Evolutionary conservation across 2,329 filamentous ascomycete genomes (phyloP).

Genomic region (Kalaharituber pfeilii): DNA sequence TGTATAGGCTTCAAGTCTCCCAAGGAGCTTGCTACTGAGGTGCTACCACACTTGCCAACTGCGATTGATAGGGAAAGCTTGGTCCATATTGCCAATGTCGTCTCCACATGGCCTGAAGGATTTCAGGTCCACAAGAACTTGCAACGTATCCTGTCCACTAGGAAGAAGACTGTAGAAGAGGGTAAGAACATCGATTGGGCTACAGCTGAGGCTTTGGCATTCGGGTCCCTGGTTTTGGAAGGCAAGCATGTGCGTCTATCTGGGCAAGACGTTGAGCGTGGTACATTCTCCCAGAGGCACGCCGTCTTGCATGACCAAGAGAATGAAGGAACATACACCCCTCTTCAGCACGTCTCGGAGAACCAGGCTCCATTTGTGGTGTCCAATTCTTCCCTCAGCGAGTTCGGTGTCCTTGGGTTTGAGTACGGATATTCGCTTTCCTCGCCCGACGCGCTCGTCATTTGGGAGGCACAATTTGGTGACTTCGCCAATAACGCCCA

Average conservation of each 20-base stretch:
- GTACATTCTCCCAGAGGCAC: constrained; percentile 96
- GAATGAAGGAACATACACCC: constrained; percentile 80
- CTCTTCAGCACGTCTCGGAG: constrained; percentile 71
- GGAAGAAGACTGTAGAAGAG: constrained; percentile 81
- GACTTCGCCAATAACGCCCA: constrained; percentile 99
- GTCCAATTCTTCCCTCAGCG: constrained; percentile 76
- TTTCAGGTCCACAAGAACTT: constrained; percentile 89
- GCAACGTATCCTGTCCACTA: constrained; percentile 80
- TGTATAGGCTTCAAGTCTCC: constrained; percentile 70
- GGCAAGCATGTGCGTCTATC: constrained; percentile 96
- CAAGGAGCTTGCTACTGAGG: constrained; percentile 88
- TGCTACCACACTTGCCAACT: constrained; percentile 80
- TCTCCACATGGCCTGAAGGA: constrained; percentile 61
- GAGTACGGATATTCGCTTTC: constrained; percentile 97
- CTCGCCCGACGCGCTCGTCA: constrained; percentile 88
- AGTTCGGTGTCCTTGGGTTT: constrained; percentile 71
- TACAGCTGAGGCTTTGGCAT: constrained; percentile 87
- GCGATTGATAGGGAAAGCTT: constrained; percentile 56
- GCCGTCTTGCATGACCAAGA: constrained; percentile 96
- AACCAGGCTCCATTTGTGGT: constrained; percentile 94
- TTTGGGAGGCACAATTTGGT: constrained; percentile 99
- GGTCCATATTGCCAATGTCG: constrained; percentile 64
- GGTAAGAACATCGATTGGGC: constrained; percentile 96
- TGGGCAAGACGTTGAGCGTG: constrained; percentile 96
- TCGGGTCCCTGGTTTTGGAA: constrained; percentile 77